Evolutionary conservation across 2,329 filamentous ascomycete species (phyloP), one percentile per base, ranked within the genome.

Genomic region (Claviceps pazoutovae): DNA sequence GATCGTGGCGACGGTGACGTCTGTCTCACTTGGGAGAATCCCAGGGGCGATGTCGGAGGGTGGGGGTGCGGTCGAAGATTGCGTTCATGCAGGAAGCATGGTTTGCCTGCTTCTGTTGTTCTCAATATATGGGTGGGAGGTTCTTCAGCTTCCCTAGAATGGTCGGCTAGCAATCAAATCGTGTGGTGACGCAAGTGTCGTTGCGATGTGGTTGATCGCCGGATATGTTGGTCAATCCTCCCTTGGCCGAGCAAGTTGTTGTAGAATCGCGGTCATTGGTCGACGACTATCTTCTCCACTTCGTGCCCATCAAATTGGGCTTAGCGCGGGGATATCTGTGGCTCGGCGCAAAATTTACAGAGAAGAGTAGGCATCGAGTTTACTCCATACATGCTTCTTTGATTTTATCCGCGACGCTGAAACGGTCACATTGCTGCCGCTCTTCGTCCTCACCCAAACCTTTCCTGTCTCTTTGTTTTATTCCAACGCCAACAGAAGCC

Each of bases 101-200:
- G 38, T 43, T 38, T 37, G 48, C 34, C 30, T 14, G 16, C 42
- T 39, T 21, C 41, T 17, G 8, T n/a, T 39, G 6, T 14, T 2
- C 30, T 16, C 14, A n/a, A 44, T 21, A 23, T 13, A 44, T 44
- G 21, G 13, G 14, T 17, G 23, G 8, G 17, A 19, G 6, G 16
- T 21, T 17, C 37, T 13, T 23, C 19, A 34, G 30, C 30, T 34
- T 34, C 38, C 5, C 9, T 1, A n/a, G 41, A 19, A 30, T 19
- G n/a, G 49, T 34, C 30, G 9, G 19, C 49, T 8, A 19, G 42
- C 42, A 46, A 19, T 11, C 23, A 13, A 44, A 23, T 16, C 13
- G 48, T 46, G 42, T 39, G 49, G 37, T 47, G 49, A 51, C 49
- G 49, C 49, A 51, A 51, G 49, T 46, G 17, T n/a, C n/a, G 43